Conservation (phyloP, 768 basidiomycete genomes). For the Harrya chromipes region DNA sequence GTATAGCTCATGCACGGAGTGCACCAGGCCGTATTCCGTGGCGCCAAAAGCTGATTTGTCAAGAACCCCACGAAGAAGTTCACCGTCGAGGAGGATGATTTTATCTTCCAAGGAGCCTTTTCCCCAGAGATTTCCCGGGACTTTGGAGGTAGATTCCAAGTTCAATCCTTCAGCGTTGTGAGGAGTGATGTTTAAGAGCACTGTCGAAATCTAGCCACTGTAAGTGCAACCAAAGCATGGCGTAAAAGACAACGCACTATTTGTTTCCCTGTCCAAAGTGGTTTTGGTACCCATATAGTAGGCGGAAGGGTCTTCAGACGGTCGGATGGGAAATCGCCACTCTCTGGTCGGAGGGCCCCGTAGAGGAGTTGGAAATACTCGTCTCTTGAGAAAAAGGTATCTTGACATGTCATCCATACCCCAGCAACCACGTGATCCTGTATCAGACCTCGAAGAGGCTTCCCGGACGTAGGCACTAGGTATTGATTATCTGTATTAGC, state of each 20-base stretch:
- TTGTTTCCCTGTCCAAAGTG: slow-evolving; percentile 98
- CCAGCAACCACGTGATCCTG: slow-evolving; percentile 99
- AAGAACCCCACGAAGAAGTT: slow-evolving; percentile 88
- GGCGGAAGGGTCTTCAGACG: slow-evolving; percentile 84
- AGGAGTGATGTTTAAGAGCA: slow-evolving; percentile 91
- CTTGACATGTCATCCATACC: slow-evolving; percentile 98
- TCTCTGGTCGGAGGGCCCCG: slow-evolving; percentile 89
- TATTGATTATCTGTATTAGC: slow-evolving; percentile 99
- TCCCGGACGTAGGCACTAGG: slow-evolving; percentile 97
- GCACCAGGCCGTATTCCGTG: slow-evolving; percentile 92
- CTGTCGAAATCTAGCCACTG: slow-evolving; percentile 76
- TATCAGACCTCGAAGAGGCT: slow-evolving; percentile 94
- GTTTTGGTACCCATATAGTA: slow-evolving; percentile 85
- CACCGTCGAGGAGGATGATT: slow-evolving; percentile 88
- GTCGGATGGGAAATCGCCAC: slow-evolving; percentile 51
- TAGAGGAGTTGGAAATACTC: slow-evolving; percentile 96
- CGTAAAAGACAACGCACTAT: slow-evolving; percentile 55
- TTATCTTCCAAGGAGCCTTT: slow-evolving; percentile 76
- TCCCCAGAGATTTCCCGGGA: slow-evolving; percentile 85
- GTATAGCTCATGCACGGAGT: slow-evolving; percentile 95
- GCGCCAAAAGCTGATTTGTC: slow-evolving; percentile 99
- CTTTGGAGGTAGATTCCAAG: slow-evolving; percentile 82
- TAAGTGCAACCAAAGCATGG: not conserved
- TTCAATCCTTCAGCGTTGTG: slow-evolving; percentile 75
- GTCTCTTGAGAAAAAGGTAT: slow-evolving; percentile 91